Base-by-base conservation (phyloP, 345 rosid species). In the Eucalyptus marginata region DNA sequence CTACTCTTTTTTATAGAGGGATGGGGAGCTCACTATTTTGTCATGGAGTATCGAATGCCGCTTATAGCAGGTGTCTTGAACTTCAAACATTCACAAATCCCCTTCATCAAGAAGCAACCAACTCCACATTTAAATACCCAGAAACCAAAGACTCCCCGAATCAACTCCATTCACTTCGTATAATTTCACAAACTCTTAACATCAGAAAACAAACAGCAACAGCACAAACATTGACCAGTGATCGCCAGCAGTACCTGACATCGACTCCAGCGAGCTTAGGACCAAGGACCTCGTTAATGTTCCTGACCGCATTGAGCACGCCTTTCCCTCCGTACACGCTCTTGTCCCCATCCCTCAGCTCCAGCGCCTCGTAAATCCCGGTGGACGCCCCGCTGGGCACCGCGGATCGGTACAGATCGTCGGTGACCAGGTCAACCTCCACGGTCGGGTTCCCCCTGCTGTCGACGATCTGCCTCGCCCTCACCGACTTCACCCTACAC, bases 321-420 rank as follows among this genome's bases (percentile, higher is more conserved):
- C 99, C 99, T 94, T 97, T 98, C 24, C 99, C 99, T 29, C 98
- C 99, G 89, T 95, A 98, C 6, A 96, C 95, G 58, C 92, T 91
- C 90, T 95, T 94, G 51, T 98, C 99, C 3, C 98, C 99, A 88
- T 98, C 99, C 89, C 99, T 94, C 64, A 98, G 99, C 94, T 98
- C 99, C 59, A 97, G 90, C 17, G 99, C 99, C 92, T 98, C 99
- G 76, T 98, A 96, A 96, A 97, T 95, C 93, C 99, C 99, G 40
- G 99, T 98, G 49, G 99, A 98, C 46, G 99, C 99, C 64, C 99
- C 99, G 91, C 99, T 98, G 2, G 99, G 99, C 64, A 98, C 99
- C 14, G 99, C 99, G 14, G 99, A 98, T 84, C 99, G 95, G 90
- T 94, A 96, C 84, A 96, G 95, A 80, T 93, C 93, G 88, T 93